These are phyloP conservation scores for Coemansia sp. DNA, from an alignment of 192 early-diverging fungal genomes.

Conservation along the genomic window DNA sequence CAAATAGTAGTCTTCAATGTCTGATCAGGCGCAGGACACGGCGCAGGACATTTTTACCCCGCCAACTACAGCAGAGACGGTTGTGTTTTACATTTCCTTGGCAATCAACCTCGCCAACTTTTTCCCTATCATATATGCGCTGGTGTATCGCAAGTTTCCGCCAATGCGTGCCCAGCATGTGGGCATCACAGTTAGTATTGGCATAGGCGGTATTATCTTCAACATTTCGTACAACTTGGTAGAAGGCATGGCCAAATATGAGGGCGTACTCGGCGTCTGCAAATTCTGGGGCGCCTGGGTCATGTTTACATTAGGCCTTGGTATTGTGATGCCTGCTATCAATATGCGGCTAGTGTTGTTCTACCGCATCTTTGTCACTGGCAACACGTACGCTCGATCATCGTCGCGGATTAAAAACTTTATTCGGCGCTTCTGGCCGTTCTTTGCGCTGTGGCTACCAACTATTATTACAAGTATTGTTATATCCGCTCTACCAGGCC, in stretches of 20 bases:
- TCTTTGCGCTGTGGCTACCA: conserved; percentile 33
- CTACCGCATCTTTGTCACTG: conserved; percentile 39
- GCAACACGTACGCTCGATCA: conserved; percentile 23
- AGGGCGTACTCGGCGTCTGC: conserved; percentile 32
- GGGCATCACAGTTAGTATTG: conserved; percentile 32
- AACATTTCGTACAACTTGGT: conserved; percentile 39
- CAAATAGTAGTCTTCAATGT: conserved; percentile 4
- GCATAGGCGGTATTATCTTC: conserved; percentile 37
- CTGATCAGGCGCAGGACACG: conserved; percentile 18
- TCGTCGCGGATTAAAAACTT: conserved; percentile 19
- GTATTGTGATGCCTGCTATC: conserved; percentile 22
- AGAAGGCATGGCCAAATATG: conserved; percentile 42
- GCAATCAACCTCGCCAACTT: conserved; percentile 28
- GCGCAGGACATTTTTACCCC: conserved; percentile 32
- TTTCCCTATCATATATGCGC: conserved; percentile 31
- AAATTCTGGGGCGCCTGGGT: conserved; percentile 40
- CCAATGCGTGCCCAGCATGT: conserved; percentile 48
- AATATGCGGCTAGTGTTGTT: conserved; percentile 43
- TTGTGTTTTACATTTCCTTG: conserved; percentile 28
- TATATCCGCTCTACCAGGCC: conserved; percentile 23
- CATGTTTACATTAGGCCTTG: conserved; percentile 30
- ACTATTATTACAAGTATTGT: conserved; percentile 31
- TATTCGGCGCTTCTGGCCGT: conserved; percentile 39
- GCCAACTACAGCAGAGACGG: conserved; percentile 35
- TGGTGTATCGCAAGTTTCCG: conserved; percentile 30